phyloP scores from a whole-genome alignment of 768 basidiomycete species.

The Sistotremastrum suecicum region DNA sequence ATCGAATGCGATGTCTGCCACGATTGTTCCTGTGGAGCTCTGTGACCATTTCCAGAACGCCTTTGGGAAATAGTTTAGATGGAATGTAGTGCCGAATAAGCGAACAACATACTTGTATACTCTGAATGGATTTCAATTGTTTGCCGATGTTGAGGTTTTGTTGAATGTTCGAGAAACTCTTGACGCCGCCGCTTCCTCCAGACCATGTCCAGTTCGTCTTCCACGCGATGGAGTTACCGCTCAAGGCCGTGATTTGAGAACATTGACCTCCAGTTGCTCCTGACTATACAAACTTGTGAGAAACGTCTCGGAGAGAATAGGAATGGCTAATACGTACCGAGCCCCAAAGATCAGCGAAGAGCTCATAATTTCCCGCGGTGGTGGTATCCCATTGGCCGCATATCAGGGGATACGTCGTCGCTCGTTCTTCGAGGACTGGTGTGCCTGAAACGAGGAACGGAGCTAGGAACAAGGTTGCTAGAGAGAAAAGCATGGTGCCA shows the following conservation, averaged over 20 bases:
- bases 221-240: conserved; percentile 33
- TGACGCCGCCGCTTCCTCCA: conserved; percentile 33
- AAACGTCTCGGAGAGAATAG: conserved; percentile 4
- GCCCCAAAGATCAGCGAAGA: conserved; percentile 38
- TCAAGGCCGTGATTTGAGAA: conserved; percentile 28
- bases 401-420: conserved; percentile 12
- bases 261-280: conserved; percentile 37
- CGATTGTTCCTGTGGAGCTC: conserved; percentile 23
- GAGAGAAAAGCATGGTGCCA: too few relatives aligned
- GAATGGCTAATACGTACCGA: neutral
- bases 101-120: conserved; percentile 34
- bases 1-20: conserved; percentile 48
- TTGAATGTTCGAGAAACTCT: conserved; percentile 48
- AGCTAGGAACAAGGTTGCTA: too few relatives aligned
- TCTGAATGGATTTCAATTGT: conserved; percentile 36
- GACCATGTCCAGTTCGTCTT: conserved; percentile 38
- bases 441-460: neutral
- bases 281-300: conserved; percentile 8
- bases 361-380: conserved; percentile 29
- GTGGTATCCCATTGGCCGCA: conserved; percentile 42
- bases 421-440: neutral
- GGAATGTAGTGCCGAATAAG: neutral
- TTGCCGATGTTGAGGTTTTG: conserved; percentile 36
- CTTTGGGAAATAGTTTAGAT: conserved; percentile 15
- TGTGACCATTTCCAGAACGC: conserved; percentile 45